phyloP scores from a whole-genome alignment of 371 early-diverging fungal genomes.

The Catenaria anguillulae region DNA sequence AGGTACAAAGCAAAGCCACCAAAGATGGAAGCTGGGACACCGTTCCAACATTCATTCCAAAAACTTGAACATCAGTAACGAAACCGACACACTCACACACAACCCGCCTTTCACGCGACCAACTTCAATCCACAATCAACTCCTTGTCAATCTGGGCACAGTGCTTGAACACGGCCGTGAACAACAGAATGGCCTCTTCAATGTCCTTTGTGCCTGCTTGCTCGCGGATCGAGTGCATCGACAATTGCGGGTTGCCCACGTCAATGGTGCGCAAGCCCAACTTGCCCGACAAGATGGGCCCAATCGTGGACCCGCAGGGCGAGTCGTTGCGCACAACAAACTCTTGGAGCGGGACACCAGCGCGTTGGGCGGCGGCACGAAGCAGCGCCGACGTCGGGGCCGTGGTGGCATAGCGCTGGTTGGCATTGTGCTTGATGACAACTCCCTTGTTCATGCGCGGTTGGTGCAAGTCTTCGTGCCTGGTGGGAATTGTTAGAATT shows the following conservation, averaged over 20 bases:
- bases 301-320: constrained; percentile 89
- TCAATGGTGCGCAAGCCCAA: constrained; percentile 92
- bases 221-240: constrained; percentile 95
- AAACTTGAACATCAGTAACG: too few relatives aligned
- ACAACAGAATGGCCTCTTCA: constrained; percentile 60
- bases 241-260: constrained; percentile 85
- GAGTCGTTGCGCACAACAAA: constrained; percentile 89
- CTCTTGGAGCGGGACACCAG: constrained; percentile 61
- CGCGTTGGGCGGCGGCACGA: constrained; percentile 57
- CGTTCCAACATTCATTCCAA: too few relatives aligned
- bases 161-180: constrained; percentile 51
- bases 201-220: constrained; percentile 84
- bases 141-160: constrained; percentile 36
- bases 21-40: too few relatives aligned
- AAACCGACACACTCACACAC: too few relatives aligned
- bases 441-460: constrained; percentile 87
- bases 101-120: too few relatives aligned
- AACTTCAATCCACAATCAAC: constrained; percentile 41
- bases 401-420: constrained; percentile 92
- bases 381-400: constrained; percentile 67
- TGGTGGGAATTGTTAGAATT: too few relatives aligned
- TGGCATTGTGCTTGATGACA: constrained; percentile 89
- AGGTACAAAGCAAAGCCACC: too few relatives aligned
- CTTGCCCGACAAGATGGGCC: constrained; percentile 86
- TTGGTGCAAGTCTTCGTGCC: constrained; percentile 80